Base-by-base conservation (phyloP, 2,329 filamentous ascomycete species). In the Sphaerulina vaccinii region DNA sequence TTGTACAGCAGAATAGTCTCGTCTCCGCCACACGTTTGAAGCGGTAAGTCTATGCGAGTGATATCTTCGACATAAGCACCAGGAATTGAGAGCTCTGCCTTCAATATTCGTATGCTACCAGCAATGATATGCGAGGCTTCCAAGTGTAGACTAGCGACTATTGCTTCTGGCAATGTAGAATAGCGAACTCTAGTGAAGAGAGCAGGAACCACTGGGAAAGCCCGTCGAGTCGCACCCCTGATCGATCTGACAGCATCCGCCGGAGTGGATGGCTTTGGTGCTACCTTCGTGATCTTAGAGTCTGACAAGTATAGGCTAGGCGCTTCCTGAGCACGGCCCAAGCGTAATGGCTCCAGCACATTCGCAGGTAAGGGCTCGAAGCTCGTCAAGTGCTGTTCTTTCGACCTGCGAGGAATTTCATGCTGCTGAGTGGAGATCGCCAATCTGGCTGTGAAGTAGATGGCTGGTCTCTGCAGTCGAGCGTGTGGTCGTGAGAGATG, bases 151-250 rank as follows among this genome's bases (percentile, higher is more conserved):
- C 60, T 65, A 3, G 62, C 64, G 19, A 67, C 50, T 9, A 60
- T 52, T 1, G 52, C 51, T 37, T 62, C 58, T 5, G 63, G 82
- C 7, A 86, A 78, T 54, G 83, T 79, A 3, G 86, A 84, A 66
- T 90, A 90, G 41, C 86, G 79, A 51, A 91, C 81, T 36, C 87
- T 80, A 42, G 86, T 85, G 66, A 90, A 87, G 9, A 90, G 75
- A 2, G 84, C 82, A 7, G 88, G 86, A 46, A 81, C 80, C 32
- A 88, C 79, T 53, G 79, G 81, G 40, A 88, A 78, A 6, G 81
- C 76, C 27, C 86, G 75, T 51, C 79, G 80, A 42, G 83, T 79
- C 3, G 84, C 77, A 10, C 83, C 84, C 55, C 80, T 80, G 49
- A 91, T 77, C 3, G 85, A 82, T 33, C 81, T 82, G 53, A 82